Percentiles rank a stretch among this genome's conserved stretches.
These are phyloP conservation scores for Isoetes taiwanensis DNA, from an alignment of 75 land plant genomes.

Conservation along the genomic window DNA sequence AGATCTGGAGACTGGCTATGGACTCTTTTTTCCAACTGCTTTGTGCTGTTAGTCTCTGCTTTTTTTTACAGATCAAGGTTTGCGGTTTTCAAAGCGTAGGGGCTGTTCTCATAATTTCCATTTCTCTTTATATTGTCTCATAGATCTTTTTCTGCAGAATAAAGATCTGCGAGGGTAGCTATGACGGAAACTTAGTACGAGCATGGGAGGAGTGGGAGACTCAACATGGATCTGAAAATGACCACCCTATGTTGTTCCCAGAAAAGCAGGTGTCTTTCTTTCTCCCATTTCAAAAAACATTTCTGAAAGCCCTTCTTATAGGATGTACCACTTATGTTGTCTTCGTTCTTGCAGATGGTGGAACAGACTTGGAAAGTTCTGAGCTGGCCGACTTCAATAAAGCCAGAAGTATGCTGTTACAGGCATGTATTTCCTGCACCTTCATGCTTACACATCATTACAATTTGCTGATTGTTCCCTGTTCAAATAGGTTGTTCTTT, in stretches of 20 bases:
- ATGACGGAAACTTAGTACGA: conserved; percentile 43
- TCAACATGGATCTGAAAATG: conserved; percentile 74
- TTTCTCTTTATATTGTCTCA: no score
- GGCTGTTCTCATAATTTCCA: no score
- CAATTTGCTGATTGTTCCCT: background rate
- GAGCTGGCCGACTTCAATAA: conserved; percentile 55
- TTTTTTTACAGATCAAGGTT: no score
- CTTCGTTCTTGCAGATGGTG: conserved; percentile 85
- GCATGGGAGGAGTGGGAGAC: conserved; percentile 96
- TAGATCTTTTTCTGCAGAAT: conserved; percentile 35
- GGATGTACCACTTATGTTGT: no score
- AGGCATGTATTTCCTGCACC: conserved; percentile 26
- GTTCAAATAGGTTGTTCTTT: conserved; percentile 45
- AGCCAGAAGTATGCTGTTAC: conserved; percentile 66
- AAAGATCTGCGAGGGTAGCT: conserved; percentile 65
- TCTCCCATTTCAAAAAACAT: background rate
- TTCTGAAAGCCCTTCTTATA: no score
- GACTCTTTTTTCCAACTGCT: no score
- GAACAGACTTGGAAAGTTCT: conserved; percentile 79
- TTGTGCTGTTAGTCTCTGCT: no score
- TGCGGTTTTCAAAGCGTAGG: no score
- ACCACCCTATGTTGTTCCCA: conserved; percentile 71
- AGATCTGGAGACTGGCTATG: no score
- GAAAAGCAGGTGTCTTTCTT: conserved; percentile 63
- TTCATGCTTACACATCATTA: background rate